Evolutionary conservation across 371 early-diverging fungal genomes (phyloP), one percentile per base, ranked within the genome.

Genomic region (Syncephalastrum monosporum): DNA sequence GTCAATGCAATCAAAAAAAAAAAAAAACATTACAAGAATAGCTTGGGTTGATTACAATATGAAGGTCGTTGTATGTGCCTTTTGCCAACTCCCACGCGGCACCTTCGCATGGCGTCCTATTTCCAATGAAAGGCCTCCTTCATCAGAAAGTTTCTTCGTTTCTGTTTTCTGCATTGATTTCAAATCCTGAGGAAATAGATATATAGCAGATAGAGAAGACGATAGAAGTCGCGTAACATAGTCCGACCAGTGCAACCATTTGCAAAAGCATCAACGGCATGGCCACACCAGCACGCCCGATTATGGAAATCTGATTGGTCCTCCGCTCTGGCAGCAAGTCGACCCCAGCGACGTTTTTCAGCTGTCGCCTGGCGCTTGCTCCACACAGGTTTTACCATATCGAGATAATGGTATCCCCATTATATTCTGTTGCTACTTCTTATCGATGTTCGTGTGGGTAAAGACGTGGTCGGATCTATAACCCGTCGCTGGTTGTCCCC

Each of bases 341-440:
- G 16, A 10, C 48, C 17, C 10, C 3, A n/a, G 19, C 21, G 14
- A 19, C n/a, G 15, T 51, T 17, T 16, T 29, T 8, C 17, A 51
- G 29, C 29, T 29, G 29, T 29, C 29, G 29, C 24, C 47, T 16
- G 16, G 24, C 24, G 10, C 55, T 43, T 55, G 55, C 55, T 55
- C 55, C 55, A 55, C 55, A 55, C 55, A 55, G 23, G 55, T 55
- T 55, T 55, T 27, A 16, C 55, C 55, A 51, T n/a, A 51, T 41
- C 12, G 41, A 24, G 52, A 16, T 16, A 5, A 50, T 15, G 25
- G 3, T 50, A 24, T 24, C 29, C 3, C 50, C 50, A 49, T n/a
- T 24, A 24, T 10, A 49, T 49, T 49, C 24, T 13, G 17, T 47
- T 47, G 14, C 17, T 47, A 47, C 24, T 49, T 24, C 50, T 49